These are phyloP conservation scores for Colletotrichum limetticola DNA, from an alignment of 2,329 filamentous ascomycete genomes.

Conservation along the genomic window DNA sequence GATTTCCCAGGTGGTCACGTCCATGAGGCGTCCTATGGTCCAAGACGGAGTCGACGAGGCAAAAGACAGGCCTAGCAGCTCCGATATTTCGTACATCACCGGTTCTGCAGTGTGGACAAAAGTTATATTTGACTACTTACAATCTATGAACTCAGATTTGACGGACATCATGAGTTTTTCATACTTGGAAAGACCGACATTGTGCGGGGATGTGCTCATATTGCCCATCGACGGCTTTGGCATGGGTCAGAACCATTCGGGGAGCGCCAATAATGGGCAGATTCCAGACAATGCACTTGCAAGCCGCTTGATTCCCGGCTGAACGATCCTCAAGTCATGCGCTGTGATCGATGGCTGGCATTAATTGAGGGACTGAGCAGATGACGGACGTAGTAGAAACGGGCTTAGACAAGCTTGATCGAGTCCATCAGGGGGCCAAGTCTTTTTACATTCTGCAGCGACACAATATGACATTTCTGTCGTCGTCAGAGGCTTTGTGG, in stretches of 20 bases:
- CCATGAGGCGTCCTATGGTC: slow-evolving; percentile 36
- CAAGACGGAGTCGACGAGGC: background rate
- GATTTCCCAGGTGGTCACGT: slow-evolving; percentile 38
- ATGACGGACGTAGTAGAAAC: too few relatives aligned
- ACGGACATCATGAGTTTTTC: slow-evolving; percentile 5
- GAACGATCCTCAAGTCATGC: too few relatives aligned
- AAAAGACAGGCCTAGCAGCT: slow-evolving; percentile 37
- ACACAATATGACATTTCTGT: too few relatives aligned
- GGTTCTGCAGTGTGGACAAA: slow-evolving; percentile 47
- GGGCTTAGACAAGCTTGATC: too few relatives aligned
- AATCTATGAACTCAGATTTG: slow-evolving; percentile 34
- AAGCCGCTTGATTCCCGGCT: slow-evolving; percentile 35
- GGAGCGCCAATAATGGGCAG: slow-evolving; percentile 41
- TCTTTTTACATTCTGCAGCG: too few relatives aligned
- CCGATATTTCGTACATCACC: slow-evolving; percentile 45
- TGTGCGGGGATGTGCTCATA: slow-evolving; percentile 39
- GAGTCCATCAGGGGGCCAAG: too few relatives aligned
- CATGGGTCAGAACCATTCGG: slow-evolving; percentile 42
- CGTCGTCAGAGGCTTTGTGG: too few relatives aligned
- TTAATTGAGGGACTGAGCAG: too few relatives aligned
- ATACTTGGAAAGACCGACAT: slow-evolving; percentile 22
- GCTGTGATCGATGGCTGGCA: too few relatives aligned
- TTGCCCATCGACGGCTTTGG: slow-evolving; percentile 43
- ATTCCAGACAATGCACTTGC: slow-evolving; percentile 41
- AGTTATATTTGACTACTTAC: slow-evolving; percentile 43